A percentile compares a stretch with the other conserved stretches of the same genome.
Evolutionary conservation across 495 filamentous ascomycete species (phyloP).

Genomic region (Aspergillus diversus): DNA sequence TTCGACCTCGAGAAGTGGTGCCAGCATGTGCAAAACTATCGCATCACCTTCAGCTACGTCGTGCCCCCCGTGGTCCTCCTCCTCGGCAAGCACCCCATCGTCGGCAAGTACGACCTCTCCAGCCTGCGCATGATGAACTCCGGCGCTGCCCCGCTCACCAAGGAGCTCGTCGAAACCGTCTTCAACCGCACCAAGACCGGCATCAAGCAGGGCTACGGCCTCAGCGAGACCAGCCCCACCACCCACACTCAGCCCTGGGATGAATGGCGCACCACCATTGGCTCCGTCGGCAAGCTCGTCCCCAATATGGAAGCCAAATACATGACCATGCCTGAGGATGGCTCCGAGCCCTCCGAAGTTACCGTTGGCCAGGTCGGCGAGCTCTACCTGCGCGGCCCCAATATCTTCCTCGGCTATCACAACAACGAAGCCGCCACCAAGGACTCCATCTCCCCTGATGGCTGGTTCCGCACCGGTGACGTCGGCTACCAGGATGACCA

Average conservation of each 20-base stretch:
- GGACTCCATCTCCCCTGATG: constrained; percentile 61
- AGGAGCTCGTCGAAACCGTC: constrained; percentile 78
- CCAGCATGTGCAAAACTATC: constrained; percentile 69
- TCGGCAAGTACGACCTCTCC: constrained; percentile 80
- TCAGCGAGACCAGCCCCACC: constrained; percentile 73
- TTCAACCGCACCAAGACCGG: constrained; percentile 74
- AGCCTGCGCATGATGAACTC: constrained; percentile 83
- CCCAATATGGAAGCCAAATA: constrained; percentile 86
- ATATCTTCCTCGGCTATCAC: constrained; percentile 76
- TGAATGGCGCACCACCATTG: constrained; percentile 76
- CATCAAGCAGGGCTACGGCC: constrained; percentile 87
- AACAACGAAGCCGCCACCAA: constrained; percentile 69
- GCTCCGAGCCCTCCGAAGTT: constrained; percentile 60
- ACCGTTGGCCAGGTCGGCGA: constrained; percentile 65
- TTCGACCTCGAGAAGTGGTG: constrained; percentile 86
- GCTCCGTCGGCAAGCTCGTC: constrained; percentile 78
- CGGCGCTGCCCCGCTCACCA: constrained; percentile 85
- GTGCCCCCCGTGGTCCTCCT: constrained; percentile 85
- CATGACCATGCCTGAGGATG: constrained; percentile 58
- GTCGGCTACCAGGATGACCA: constrained; percentile 63
- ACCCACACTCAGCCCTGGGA: constrained; percentile 66
- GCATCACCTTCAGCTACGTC: constrained; percentile 77
- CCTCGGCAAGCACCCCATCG: constrained; percentile 75
- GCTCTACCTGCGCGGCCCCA: constrained; percentile 64
- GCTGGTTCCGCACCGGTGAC: constrained; percentile 69